Conservation (phyloP, 1,284 basidiomycete species). For the Ganoderma lucidum region DNA sequence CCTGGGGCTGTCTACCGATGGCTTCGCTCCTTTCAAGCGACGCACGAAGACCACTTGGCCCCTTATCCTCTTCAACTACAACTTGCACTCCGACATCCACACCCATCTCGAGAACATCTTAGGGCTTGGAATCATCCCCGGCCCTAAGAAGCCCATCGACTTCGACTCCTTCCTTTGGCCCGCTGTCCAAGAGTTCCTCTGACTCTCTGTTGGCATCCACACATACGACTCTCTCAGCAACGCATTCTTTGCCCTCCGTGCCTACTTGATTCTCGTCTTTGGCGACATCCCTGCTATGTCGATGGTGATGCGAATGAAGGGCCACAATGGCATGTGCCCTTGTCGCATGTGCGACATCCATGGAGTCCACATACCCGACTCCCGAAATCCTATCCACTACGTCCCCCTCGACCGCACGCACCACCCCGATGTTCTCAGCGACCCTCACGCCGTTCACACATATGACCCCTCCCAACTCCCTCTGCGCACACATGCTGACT, state of each 20-base stretch:
- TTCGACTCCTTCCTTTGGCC: constrained; percentile 51
- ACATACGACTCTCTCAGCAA: constrained; percentile 42
- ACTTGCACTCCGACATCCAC: constrained; percentile 39
- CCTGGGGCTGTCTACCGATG: no score
- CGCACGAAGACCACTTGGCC: no score
- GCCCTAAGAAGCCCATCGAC: constrained; percentile 51
- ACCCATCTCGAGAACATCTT: constrained; percentile 44
- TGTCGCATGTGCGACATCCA: constrained; percentile 53
- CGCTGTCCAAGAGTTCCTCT: no score
- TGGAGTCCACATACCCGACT: constrained; percentile 42
- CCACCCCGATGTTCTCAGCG: constrained; percentile 11
- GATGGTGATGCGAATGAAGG: constrained; percentile 47
- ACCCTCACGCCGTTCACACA: no score
- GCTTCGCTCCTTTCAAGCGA: no score
- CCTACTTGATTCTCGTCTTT: constrained; percentile 48
- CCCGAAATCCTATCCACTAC: constrained; percentile 42
- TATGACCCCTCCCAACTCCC: constrained; percentile 49
- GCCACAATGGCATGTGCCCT: constrained; percentile 52
- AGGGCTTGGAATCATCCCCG: constrained; percentile 49
- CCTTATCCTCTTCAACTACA: no score
- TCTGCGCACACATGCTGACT: constrained; percentile 43
- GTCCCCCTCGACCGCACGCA: constrained; percentile 41
- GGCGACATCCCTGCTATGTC: constrained; percentile 51
- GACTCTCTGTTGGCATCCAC: constrained; percentile 46
- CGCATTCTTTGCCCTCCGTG: constrained; percentile 43